Conservation (phyloP, 1,284 basidiomycete genomes). For the Ceraceosorus bombacis region DNA sequence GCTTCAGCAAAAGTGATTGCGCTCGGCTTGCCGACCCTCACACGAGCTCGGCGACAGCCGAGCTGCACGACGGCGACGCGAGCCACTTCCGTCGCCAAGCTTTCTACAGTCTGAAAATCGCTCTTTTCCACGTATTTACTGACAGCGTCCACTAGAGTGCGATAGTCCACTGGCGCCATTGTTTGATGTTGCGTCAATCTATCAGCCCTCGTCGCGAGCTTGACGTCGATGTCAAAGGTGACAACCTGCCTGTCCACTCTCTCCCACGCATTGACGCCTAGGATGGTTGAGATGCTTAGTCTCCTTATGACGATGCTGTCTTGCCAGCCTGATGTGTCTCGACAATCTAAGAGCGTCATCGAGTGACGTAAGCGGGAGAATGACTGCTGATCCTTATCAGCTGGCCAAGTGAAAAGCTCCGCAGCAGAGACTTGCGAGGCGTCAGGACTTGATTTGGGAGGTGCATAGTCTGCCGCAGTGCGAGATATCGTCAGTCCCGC, state of each 20-base stretch:
- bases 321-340: background rate
- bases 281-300: slow-evolving; percentile 58
- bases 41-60: slow-evolving; percentile 36
- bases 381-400: slow-evolving; percentile 8
- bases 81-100: slow-evolving; percentile 62
- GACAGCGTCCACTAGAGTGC: slow-evolving; percentile 38
- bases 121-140: slow-evolving; percentile 52
- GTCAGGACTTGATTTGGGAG: background rate
- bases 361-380: too few relatives aligned
- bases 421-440: background rate
- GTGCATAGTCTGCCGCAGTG: slow-evolving; percentile 18
- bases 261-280: slow-evolving; percentile 70
- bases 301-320: slow-evolving; percentile 53
- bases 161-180: slow-evolving; percentile 18
- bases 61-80: slow-evolving; percentile 51
- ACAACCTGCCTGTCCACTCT: slow-evolving; percentile 63
- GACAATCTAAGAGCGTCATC: too few relatives aligned
- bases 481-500: slow-evolving; percentile 52
- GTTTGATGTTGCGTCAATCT: too few relatives aligned
- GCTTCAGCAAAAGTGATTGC: slow-evolving; percentile 65
- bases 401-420: slow-evolving; percentile 6
- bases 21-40: slow-evolving; percentile 67
- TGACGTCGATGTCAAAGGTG: slow-evolving; percentile 53
- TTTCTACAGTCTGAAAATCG: slow-evolving; percentile 65
- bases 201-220: slow-evolving; percentile 22